Base-by-base conservation (phyloP, 225 moss, liverwort and hornwort species). In the Takakia lepidozioides region DNA sequence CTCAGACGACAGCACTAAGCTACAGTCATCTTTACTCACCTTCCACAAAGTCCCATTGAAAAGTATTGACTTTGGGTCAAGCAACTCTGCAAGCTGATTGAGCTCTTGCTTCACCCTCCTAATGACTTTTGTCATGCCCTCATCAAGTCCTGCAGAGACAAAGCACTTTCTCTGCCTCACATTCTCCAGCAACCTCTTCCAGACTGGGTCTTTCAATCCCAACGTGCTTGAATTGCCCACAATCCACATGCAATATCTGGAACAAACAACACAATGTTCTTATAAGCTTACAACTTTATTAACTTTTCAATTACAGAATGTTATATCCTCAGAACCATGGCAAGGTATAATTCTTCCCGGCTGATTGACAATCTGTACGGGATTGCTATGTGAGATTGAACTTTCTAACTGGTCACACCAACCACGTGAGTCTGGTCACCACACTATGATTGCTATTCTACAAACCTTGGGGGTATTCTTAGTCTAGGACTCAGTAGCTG, bases 231-330 rank as follows among this genome's bases (percentile, higher is more conserved):
- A 29, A 47, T 65, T 63, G 18, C 77, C 82, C 16, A 82, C 28
- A 5, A 82, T 62, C 64, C 64, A 77, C 48, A 82, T 49, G 27
- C 70, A 82, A 60, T 76, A 65, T 51, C 82, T 82, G 76, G 27
- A n/a, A n/a, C n/a, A n/a, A n/a, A n/a, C n/a, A n/a, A n/a, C n/a
- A n/a, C n/a, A n/a, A n/a, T n/a, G n/a, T n/a, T n/a, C n/a, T n/a
- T n/a, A n/a, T n/a, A n/a, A n/a, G n/a, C n/a, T n/a, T n/a, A n/a
- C n/a, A n/a, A n/a, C n/a, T n/a, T n/a, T n/a, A n/a, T n/a, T n/a
- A n/a, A n/a, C n/a, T n/a, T n/a, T n/a, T n/a, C n/a, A n/a, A n/a
- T n/a, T n/a, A n/a, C n/a, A n/a, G n/a, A n/a, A n/a, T n/a, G n/a
- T n/a, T n/a, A n/a, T n/a, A n/a, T n/a, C n/a, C n/a, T n/a, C n/a